These are phyloP conservation scores for Leishmania lainsoni DNA, from an alignment of 208 protist species.

Conservation along the genomic window DNA sequence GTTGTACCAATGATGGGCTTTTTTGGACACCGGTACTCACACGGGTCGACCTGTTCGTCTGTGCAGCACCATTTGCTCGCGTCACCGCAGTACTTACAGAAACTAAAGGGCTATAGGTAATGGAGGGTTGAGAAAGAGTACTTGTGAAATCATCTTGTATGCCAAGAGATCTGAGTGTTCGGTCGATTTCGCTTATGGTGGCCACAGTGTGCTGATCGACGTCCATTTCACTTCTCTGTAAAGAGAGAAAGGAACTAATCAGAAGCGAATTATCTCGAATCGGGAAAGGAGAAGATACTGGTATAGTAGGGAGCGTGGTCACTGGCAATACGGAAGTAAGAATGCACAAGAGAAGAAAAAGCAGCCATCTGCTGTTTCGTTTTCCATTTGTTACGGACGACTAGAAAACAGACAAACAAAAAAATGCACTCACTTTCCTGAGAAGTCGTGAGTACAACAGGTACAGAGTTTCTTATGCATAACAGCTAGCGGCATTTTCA, in stretches of 20 bases:
- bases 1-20: neutral
- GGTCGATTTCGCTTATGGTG: conserved; percentile 31
- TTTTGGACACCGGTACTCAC: conserved; percentile 12
- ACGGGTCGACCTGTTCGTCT: neutral
- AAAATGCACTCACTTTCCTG: neutral
- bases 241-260: neutral
- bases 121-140: neutral
- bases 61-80: conserved; percentile 5
- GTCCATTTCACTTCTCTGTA: conserved; percentile 1
- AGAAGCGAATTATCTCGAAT: neutral
- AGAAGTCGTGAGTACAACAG: neutral
- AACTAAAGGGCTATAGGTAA: neutral
- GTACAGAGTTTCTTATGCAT: neutral
- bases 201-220: conserved; percentile 19
- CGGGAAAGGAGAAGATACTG: neutral
- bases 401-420: neutral
- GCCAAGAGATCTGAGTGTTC: conserved; percentile 23
- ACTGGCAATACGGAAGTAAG: neutral
- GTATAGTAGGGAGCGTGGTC: neutral
- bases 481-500: neutral
- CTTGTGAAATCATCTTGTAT: conserved; percentile 3
- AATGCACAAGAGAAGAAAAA: neutral
- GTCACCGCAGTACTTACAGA: neutral
- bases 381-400: neutral
- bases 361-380: neutral